A percentile compares a stretch with the other conserved stretches of the same genome.
phyloP scores from a whole-genome alignment of 805 yeast species.

The Candida broadrunensis region DNA sequence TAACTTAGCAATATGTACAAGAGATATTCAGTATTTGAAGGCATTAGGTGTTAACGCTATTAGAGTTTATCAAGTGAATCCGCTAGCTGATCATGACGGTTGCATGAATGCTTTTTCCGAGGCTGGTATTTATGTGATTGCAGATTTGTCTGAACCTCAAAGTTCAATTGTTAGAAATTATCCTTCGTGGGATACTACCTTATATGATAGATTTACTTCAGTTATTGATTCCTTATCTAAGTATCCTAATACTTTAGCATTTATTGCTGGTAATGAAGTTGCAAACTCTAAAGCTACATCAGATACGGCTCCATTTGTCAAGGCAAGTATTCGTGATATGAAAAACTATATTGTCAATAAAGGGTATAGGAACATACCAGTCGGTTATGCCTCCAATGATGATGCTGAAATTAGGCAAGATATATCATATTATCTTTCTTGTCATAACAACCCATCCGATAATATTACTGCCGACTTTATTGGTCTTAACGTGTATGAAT shows the following conservation, averaged over 20 bases:
- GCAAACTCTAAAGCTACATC: constrained; percentile 23
- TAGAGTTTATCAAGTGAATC: constrained; percentile 84
- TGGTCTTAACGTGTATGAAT: constrained; percentile 37
- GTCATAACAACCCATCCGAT: constrained; percentile 16
- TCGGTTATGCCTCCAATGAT: constrained; percentile 42
- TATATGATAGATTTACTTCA: constrained; percentile 24
- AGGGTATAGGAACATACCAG: constrained; percentile 31
- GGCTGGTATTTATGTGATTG: constrained; percentile 34
- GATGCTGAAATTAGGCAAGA: constrained; percentile 26
- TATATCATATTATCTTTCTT: constrained; percentile 29
- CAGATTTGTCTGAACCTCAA: constrained; percentile 35
- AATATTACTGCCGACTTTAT: constrained; percentile 26
- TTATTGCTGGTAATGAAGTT: constrained; percentile 42
- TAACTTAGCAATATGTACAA: constrained; percentile 61
- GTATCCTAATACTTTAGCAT: constrained; percentile 35
- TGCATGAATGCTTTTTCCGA: constrained; percentile 66
- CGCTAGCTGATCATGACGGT: constrained; percentile 63
- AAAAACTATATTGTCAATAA: constrained; percentile 24
- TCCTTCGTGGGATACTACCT: constrained; percentile 34
- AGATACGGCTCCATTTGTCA: constrained; percentile 31
- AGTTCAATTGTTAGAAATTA: constrained; percentile 26
- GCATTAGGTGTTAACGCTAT: constrained; percentile 72
- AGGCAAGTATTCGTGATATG: constrained; percentile 33
- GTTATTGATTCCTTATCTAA: constrained; percentile 31
- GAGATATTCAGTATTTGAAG: constrained; percentile 78